Evolutionary conservation across 331 rosid genomes (phyloP), one percentile per base, ranked within the genome.

Genomic region (Erythrophleum ivorense): DNA sequence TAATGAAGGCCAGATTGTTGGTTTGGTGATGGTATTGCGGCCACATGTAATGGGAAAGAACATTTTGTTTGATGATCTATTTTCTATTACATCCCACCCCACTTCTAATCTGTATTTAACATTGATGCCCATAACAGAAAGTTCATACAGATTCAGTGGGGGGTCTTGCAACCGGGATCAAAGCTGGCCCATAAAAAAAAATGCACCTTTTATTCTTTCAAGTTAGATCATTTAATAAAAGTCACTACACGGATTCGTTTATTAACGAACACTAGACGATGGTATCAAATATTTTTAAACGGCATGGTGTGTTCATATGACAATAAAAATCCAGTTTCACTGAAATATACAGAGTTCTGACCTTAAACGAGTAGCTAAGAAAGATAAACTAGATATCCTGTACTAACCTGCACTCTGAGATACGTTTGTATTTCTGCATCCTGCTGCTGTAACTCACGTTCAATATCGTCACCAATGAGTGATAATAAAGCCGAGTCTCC

Each of bases 401-500:
- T 67, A 73, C 79, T 73, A 79, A 95, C 98, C 98, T 95, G 94
- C 70, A 87, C 78, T 91, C 90, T 91, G 85, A 95, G 97, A 85
- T 91, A 89, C 40, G 91, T 88, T 78, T 91, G 92, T 77, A 95
- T 89, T 86, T 95, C 98, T n/a, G 82, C 78, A 33, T 95, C 97
- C 82, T 95, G 97, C 83, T 78, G 90, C 86, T 86, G 96, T 18
- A 93, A 75, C 80, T 89, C 96, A 0, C 78, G 89, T 5, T 90
- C 98, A 69, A 93, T 77, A 48, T 95, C 98, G 31, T 95, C 96
- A 0, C 94, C 96, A 5, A 93, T 78, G 74, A 91, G 94, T 1
- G 96, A 90, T 78, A 93, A 80, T 82, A 95, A 88, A 50, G 93
- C 91, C 0, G 97, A 93, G 79, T 93, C 99, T 62, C 99, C 93